Evolutionary conservation across 2,329 filamentous ascomycete species (phyloP), one percentile per base, ranked within the genome.

Genomic region (Cladorrhinum sp.): DNA sequence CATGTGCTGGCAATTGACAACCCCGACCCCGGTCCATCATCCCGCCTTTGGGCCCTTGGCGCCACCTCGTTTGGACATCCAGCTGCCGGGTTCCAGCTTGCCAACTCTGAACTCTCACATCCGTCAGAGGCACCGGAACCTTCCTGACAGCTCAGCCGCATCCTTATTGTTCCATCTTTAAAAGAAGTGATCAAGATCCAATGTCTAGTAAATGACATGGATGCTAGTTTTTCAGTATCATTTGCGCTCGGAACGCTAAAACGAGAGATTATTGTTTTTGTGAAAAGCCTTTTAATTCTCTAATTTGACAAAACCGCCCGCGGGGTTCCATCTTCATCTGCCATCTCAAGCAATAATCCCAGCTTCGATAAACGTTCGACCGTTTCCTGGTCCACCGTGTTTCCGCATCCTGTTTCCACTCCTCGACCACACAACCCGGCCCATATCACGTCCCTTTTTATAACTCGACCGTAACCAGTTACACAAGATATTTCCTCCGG

Each of bases 41-140:
- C 32, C 52, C 32, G 52, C 52, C 32, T n/a, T 41, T 38, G 32
- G 52, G 52, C 24, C 38, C 52, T 55, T 55, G 52, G 52, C 52
- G 20, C n/a, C n/a, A n/a, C 52, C 29, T 55, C 52, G 32, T 36
- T 41, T n/a, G 18, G 20, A 54, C 29, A 22, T 20, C 51, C 27
- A 54, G 51, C 18, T 54, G 29, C 51, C 27, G 32, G 52, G 52
- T 36, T 45, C 52, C 20, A 16, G 24, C 32, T 55, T 45, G 41
- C 41, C 41, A 45, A 45, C 41, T 45, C 41, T 22, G 16, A 45
- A 45, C 41, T 45, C 41, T 22, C 41, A 22, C 41, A 18, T 22
- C 41, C 41, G 41, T 18, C 41, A 45, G 16, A 45, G 41, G 41
- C 41, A 45, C 41, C 41, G 41, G 41, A 18, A 45, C 8, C 41